A percentile compares a stretch with the other conserved stretches of the same genome.
Conservation (phyloP, 768 basidiomycete genomes). For the Harrya chromipes region DNA sequence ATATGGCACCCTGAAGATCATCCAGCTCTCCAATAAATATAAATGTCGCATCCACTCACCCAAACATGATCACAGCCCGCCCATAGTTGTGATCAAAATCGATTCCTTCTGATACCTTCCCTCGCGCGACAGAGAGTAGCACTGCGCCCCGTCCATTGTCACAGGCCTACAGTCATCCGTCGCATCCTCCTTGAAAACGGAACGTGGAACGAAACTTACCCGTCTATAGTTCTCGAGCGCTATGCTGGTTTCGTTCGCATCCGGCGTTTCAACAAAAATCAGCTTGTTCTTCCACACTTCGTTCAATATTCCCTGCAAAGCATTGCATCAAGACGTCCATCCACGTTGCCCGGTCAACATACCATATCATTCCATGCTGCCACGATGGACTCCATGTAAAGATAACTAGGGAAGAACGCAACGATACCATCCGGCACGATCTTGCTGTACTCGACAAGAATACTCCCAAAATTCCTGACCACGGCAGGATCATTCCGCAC, state of each 20-base stretch:
- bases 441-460: conserved; percentile 96
- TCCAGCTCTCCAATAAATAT: conserved; percentile 2
- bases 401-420: conserved; percentile 98
- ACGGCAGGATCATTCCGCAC: conserved; percentile 99
- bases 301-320: conserved; percentile 85
- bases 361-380: conserved; percentile 99
- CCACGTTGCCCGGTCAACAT: conserved; percentile 26
- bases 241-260: conserved; percentile 97
- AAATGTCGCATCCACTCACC: conserved; percentile 46
- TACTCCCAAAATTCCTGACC: conserved; percentile 97
- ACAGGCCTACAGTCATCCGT: conserved; percentile 64
- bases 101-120: conserved; percentile 99
- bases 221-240: conserved; percentile 96
- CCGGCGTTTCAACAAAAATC: conserved; percentile 98
- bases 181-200: neutral
- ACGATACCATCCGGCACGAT: conserved; percentile 98
- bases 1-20: conserved; percentile 71
- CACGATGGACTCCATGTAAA: conserved; percentile 99
- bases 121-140: conserved; percentile 93
- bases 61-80: conserved; percentile 99
- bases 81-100: conserved; percentile 99
- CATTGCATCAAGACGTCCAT: neutral
- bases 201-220: conserved; percentile 40
- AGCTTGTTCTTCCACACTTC: conserved; percentile 99
- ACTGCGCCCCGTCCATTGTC: conserved; percentile 98